These are phyloP conservation scores for Kazachstania sp. DNA, from an alignment of 1,139 yeast species.

Conservation along the genomic window DNA sequence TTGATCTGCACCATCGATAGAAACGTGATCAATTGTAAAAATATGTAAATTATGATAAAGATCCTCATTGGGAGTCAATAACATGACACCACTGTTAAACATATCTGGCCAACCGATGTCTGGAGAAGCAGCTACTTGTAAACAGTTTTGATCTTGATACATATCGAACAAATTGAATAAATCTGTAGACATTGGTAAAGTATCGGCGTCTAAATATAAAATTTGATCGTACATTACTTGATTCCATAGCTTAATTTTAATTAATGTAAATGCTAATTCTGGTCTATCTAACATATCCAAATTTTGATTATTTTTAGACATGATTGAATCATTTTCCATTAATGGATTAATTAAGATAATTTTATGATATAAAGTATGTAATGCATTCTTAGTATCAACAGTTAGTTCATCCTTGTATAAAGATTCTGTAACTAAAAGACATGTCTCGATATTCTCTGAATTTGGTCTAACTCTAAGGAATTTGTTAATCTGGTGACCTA, in stretches of 20 bases:
- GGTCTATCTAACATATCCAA: constrained; percentile 53
- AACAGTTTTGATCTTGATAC: constrained; percentile 14
- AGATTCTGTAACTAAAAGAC: constrained; percentile 18
- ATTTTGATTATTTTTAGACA: constrained; percentile 31
- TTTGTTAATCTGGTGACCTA: constrained; percentile 36
- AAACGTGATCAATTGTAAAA: constrained; percentile 34
- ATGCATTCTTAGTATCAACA: constrained; percentile 12
- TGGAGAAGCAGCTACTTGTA: constrained; percentile 63
- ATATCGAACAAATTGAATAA: constrained; percentile 19
- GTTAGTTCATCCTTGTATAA: constrained; percentile 15
- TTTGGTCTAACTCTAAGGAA: constrained; percentile 8
- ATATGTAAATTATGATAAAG: constrained; percentile 40
- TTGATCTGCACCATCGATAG: constrained; percentile 95
- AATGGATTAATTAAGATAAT: constrained; percentile 29
- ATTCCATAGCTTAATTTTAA: constrained; percentile 70
- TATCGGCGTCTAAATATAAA: constrained; percentile 76
- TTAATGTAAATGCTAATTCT: constrained; percentile 61
- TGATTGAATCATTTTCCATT: constrained; percentile 11
- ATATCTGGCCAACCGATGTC: constrained; percentile 95
- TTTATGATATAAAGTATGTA: constrained; percentile 23
- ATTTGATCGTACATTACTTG: constrained; percentile 51
- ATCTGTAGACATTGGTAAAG: constrained; percentile 45
- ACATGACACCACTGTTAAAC: constrained; percentile 82
- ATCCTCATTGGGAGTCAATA: constrained; percentile 47
- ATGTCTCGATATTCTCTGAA: constrained; percentile 7